These are phyloP conservation scores for Trametes cubensis DNA, from an alignment of 768 basidiomycete species.

Conservation along the genomic window DNA sequence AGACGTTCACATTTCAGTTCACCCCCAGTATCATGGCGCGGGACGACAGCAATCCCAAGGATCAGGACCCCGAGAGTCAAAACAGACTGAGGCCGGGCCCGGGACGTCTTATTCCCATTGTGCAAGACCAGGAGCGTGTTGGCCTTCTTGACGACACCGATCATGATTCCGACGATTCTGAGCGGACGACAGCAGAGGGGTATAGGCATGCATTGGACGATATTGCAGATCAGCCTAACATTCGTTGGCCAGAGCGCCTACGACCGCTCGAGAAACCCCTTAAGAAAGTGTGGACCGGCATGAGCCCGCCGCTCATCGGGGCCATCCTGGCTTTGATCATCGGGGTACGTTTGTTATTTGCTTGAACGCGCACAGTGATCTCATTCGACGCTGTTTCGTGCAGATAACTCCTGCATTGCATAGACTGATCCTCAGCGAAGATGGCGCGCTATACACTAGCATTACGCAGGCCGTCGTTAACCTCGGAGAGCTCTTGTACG, in stretches of 20 bases:
- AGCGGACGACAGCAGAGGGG: constrained; percentile 1
- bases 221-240: constrained; percentile 30
- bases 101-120: constrained; percentile 20
- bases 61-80: constrained; percentile 16
- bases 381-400: background rate
- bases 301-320: constrained; percentile 34
- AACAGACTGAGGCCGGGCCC: constrained; percentile 23
- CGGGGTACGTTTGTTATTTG: constrained; percentile 22
- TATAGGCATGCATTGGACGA: constrained; percentile 23
- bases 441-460: constrained; percentile 30
- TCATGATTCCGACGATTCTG: constrained; percentile 9
- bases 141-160: constrained; percentile 31
- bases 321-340: constrained; percentile 33
- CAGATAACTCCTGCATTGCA: constrained; percentile 31
- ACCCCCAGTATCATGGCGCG: constrained; percentile 28
- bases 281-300: constrained; percentile 17
- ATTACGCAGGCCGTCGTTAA: constrained; percentile 30
- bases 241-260: constrained; percentile 29
- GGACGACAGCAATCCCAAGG: constrained; percentile 24
- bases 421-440: constrained; percentile 24
- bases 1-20: constrained; percentile 34
- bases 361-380: background rate
- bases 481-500: constrained; percentile 35
- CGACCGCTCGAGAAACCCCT: constrained; percentile 27
- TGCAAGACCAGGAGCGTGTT: constrained; percentile 34